Conservation (phyloP, 768 basidiomycete species). For the Psilocybe azurescens region DNA sequence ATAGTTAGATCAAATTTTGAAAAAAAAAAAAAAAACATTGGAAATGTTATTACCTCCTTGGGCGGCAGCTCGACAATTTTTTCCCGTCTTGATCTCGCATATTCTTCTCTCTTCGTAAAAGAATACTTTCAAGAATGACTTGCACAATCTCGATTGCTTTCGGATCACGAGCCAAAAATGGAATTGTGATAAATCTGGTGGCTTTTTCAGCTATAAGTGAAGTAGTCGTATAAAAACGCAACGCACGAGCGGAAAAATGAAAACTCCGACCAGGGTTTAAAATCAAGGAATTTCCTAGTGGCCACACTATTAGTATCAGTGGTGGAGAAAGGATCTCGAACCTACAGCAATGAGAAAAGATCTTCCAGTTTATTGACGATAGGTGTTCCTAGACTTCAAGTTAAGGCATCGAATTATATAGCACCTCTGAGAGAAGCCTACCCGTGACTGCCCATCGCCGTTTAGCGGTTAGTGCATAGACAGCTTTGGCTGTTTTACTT, state of each 20-base stretch:
- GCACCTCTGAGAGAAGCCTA: constrained; percentile 22
- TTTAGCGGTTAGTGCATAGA: constrained; percentile 80
- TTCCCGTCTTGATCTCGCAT: constrained; percentile 90
- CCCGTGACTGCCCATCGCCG: constrained; percentile 93
- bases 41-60: constrained; percentile 63
- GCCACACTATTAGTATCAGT: neutral
- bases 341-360: constrained; percentile 79
- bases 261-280: constrained; percentile 81
- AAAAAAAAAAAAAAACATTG: neutral
- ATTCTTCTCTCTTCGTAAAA: constrained; percentile 90
- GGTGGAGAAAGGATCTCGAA: neutral
- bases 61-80: constrained; percentile 85
- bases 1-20: constrained; percentile 4
- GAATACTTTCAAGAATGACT: constrained; percentile 86
- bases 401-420: neutral
- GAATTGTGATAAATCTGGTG: constrained; percentile 83
- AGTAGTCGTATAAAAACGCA: neutral
- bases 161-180: constrained; percentile 89
- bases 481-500: constrained; percentile 88
- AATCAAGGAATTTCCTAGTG: constrained; percentile 74
- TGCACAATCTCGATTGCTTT: constrained; percentile 96
- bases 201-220: neutral
- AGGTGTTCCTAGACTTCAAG: constrained; percentile 67
- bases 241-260: constrained; percentile 89
- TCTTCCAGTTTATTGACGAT: constrained; percentile 96